These are phyloP conservation scores for Zea luxurians DNA, from an alignment of 176 grass and related monocot species.

Conservation along the genomic window DNA sequence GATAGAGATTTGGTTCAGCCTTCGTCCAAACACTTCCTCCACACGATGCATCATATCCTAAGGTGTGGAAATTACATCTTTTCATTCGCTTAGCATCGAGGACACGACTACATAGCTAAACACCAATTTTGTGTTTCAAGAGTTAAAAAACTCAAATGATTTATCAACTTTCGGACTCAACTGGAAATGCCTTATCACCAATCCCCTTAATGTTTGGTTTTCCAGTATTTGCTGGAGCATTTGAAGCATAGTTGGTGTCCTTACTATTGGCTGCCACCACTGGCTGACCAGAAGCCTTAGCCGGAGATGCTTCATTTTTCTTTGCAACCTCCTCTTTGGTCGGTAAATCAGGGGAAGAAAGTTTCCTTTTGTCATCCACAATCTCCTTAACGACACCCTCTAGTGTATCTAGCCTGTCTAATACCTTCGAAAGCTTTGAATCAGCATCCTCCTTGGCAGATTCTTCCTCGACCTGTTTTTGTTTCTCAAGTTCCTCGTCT, in stretches of 20 bases:
- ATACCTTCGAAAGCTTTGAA: conserved; percentile 54
- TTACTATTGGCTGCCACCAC: conserved; percentile 4
- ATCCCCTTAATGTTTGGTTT: not conserved
- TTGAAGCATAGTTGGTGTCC: conserved; percentile 22
- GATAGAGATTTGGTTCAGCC: too few species aligned
- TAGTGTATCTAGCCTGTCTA: conserved; percentile 68
- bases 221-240: conserved; percentile 20
- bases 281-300: conserved; percentile 12
- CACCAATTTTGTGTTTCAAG: not conserved
- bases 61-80: not conserved
- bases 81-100: not conserved
- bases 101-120: not conserved
- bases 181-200: conserved; percentile 10
- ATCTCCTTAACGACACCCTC: conserved; percentile 72
- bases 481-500: conserved; percentile 57
- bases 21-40: too few species aligned
- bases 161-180: conserved; percentile 19
- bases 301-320: not conserved
- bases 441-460: conserved; percentile 59
- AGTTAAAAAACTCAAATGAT: not conserved
- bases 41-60: not conserved
- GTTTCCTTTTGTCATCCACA: conserved; percentile 59
- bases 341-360: conserved; percentile 3
- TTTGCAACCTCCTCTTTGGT: conserved; percentile 25
- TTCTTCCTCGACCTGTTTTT: conserved; percentile 59